phyloP scores from a whole-genome alignment of 129 eudicot genomes.

The Chrysanthemum makinoi region DNA sequence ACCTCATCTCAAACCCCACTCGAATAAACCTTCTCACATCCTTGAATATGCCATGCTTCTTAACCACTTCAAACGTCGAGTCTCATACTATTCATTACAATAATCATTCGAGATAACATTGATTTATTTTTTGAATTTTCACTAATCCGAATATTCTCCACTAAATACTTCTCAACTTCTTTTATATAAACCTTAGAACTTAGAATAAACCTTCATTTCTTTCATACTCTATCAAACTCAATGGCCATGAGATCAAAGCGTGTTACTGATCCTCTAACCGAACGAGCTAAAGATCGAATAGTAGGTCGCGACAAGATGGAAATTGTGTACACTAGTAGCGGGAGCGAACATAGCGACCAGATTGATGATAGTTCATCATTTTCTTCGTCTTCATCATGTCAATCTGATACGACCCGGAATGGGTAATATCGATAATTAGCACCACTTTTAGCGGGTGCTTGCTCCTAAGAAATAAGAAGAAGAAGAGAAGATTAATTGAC shows the following conservation, averaged over 20 bases:
- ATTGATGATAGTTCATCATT: constrained; percentile 29
- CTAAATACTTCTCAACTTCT: constrained; percentile 17
- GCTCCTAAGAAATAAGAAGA: too few relatives aligned
- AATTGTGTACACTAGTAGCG: constrained; percentile 46
- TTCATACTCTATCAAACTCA: background rate
- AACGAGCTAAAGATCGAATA: constrained; percentile 58
- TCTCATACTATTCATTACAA: constrained; percentile 11
- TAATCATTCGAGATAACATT: constrained; percentile 23
- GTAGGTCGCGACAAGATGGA: constrained; percentile 29
- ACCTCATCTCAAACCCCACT: background rate
- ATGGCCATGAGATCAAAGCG: constrained; percentile 54
- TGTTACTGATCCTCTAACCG: constrained; percentile 64
- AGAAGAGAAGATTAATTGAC: too few relatives aligned
- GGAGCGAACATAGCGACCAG: constrained; percentile 59
- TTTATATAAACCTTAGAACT: constrained; percentile 6
- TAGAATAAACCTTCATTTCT: background rate
- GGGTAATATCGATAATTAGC: too few relatives aligned
- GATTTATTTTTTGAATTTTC: constrained; percentile 13
- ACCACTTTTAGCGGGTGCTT: too few relatives aligned
- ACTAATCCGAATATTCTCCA: constrained; percentile 30
- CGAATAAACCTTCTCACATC: constrained; percentile 24
- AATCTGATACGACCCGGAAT: background rate
- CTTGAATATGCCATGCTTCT: constrained; percentile 24
- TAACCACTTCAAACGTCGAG: background rate
- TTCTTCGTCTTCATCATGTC: constrained; percentile 29